Percentiles rank a stretch among this genome's conserved stretches.
phyloP scores from a whole-genome alignment of 192 early-diverging fungal genomes.

The Coemansia aciculifera region DNA sequence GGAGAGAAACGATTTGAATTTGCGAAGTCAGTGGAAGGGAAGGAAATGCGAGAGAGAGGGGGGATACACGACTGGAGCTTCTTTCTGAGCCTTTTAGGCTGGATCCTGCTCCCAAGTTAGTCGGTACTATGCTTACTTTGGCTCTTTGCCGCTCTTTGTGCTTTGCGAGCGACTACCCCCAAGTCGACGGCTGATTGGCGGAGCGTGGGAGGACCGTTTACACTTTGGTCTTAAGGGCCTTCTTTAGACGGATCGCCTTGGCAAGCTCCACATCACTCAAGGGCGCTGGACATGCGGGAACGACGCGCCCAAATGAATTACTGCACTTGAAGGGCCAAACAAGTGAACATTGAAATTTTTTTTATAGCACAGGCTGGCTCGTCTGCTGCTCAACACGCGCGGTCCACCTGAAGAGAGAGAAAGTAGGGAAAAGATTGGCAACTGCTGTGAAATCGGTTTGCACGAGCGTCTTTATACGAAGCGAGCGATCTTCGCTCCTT shows the following conservation, averaged over 20 bases:
- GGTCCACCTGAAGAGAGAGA: not conserved
- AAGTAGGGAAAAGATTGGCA: constrained; percentile 3
- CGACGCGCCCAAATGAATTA: not conserved
- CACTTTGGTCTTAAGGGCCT: not conserved
- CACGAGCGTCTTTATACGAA: not conserved
- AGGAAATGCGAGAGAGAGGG: constrained; percentile 32
- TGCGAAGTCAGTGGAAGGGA: not conserved
- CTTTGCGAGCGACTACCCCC: not conserved
- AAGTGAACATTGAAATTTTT: too few species aligned
- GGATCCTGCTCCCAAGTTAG: not conserved
- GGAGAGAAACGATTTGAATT: not conserved
- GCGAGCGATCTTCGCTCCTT: constrained; percentile 1
- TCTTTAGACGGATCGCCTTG: not conserved
- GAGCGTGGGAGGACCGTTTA: not conserved
- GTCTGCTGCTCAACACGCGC: not conserved
- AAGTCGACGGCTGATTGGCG: constrained; percentile 2
- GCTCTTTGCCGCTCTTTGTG: constrained; percentile 5
- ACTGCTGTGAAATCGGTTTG: not conserved
- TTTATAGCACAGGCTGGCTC: too few species aligned
- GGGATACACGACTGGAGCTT: constrained; percentile 12
- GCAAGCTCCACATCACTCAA: not conserved
- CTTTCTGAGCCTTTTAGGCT: not conserved
- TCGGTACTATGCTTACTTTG: not conserved
- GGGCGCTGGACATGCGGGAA: not conserved
- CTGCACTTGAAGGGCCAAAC: not conserved